phyloP scores from a whole-genome alignment of 2,329 filamentous ascomycete genomes.

The Aciculosporium take region DNA sequence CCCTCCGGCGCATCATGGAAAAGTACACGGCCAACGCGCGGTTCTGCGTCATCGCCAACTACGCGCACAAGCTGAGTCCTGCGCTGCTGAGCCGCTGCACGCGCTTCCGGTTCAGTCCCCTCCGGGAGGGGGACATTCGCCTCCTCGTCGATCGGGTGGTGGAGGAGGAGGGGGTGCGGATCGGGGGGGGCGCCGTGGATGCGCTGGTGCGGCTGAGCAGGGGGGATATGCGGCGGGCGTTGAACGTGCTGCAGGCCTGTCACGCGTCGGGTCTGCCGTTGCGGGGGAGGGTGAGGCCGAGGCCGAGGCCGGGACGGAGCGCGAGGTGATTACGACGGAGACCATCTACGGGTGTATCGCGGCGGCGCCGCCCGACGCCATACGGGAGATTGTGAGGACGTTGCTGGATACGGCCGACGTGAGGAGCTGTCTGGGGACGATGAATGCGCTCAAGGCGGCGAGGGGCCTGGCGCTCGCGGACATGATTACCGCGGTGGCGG shows the following conservation, averaged over 20 bases:
- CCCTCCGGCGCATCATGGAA: slow-evolving; percentile 91
- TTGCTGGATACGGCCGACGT: slow-evolving; percentile 77
- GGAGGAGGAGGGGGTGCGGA: slow-evolving; percentile 71
- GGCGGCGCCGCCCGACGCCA: slow-evolving; percentile 79
- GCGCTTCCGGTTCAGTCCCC: slow-evolving; percentile 82
- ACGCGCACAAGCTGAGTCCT: slow-evolving; percentile 92
- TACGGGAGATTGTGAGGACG: slow-evolving; percentile 69
- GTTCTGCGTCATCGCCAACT: slow-evolving; percentile 98
- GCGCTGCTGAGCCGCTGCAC: slow-evolving; percentile 88
- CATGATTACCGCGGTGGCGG: slow-evolving; percentile 74
- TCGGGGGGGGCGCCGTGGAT: slow-evolving; percentile 65
- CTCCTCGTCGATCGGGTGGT: slow-evolving; percentile 80
- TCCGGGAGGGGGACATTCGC: slow-evolving; percentile 79
- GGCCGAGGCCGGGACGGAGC: slow-evolving; percentile 49
- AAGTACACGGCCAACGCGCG: slow-evolving; percentile 96
- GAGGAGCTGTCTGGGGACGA: slow-evolving; percentile 72
- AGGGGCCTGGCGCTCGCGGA: slow-evolving; percentile 86
- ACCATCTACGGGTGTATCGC: slow-evolving; percentile 97
- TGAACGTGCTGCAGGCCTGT: slow-evolving; percentile 94
- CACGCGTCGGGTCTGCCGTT: slow-evolving; percentile 79
- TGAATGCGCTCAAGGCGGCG: slow-evolving; percentile 73
- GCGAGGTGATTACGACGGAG: slow-evolving; percentile 73
- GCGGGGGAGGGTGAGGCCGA: slow-evolving; percentile 43
- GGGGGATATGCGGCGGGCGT: slow-evolving; percentile 85
- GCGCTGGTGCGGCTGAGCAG: slow-evolving; percentile 78